A percentile compares a stretch with the other conserved stretches of the same genome.
These are phyloP conservation scores for Chlamydomonas asymmetrica DNA, from an alignment of 139 green algal genomes.

Conservation along the genomic window DNA sequence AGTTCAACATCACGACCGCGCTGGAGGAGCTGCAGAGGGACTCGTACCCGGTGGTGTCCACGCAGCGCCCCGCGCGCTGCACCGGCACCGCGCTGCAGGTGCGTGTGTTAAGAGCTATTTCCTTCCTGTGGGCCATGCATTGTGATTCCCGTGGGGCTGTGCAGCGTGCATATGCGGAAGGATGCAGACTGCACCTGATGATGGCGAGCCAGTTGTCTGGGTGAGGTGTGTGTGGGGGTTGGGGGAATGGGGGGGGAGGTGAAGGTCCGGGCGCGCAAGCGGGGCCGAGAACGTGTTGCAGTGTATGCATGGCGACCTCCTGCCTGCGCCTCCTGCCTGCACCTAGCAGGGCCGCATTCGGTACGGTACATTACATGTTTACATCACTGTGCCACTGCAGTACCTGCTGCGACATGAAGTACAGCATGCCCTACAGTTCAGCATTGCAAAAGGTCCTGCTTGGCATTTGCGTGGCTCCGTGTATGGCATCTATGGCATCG, in stretches of 20 bases:
- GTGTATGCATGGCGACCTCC: no score
- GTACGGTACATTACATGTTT: no score
- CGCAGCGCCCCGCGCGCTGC: conserved; percentile 78
- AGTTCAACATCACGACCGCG: conserved; percentile 87
- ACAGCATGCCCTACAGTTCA: no score
- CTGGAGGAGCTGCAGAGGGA: conserved; percentile 91
- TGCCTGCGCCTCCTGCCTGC: no score
- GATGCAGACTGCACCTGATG: neutral
- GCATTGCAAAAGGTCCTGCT: no score
- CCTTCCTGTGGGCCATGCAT: neutral
- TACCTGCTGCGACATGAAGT: no score
- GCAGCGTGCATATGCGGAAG: no score
- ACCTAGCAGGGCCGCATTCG: no score
- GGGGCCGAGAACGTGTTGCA: neutral
- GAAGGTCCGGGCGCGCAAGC: neutral
- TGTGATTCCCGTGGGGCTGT: no score
- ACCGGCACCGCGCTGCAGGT: conserved; percentile 91
- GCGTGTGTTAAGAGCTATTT: neutral
- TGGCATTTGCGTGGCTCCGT: no score
- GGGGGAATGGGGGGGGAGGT: neutral
- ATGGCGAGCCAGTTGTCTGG: neutral
- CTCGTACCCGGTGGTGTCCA: conserved; percentile 76
- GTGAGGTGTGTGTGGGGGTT: neutral
- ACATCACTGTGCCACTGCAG: no score
- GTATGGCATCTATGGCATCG: no score